Percentiles rank a stretch among this genome's conserved stretches.
Evolutionary conservation across 257 asterid species (phyloP).

Genomic region (Solanum arcanum): DNA sequence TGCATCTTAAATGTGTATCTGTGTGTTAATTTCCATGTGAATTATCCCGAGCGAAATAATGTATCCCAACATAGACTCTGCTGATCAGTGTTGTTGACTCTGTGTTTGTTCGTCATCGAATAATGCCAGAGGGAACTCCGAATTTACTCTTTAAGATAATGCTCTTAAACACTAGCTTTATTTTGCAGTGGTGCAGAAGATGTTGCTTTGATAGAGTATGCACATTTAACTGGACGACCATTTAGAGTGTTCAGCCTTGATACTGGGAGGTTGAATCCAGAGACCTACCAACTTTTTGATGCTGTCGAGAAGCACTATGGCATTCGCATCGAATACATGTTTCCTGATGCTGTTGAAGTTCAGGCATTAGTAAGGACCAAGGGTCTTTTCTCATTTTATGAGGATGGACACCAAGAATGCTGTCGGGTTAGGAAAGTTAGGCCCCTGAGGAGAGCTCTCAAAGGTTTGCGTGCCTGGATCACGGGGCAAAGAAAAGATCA

Average conservation of each 20-base stretch:
- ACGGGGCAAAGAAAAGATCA: constrained; percentile 90
- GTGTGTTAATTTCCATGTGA: not conserved
- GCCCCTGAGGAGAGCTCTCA: constrained; percentile 68
- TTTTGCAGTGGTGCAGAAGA: constrained; percentile 83
- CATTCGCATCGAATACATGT: constrained; percentile 75
- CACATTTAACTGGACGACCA: constrained; percentile 69
- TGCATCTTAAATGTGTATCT: not conserved
- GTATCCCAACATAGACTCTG: not conserved
- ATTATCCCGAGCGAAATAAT: not conserved
- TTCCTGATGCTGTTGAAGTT: constrained; percentile 76
- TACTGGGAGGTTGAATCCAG: constrained; percentile 81
- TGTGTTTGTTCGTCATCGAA: not conserved
- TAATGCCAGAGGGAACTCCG: not conserved
- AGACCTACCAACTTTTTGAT: constrained; percentile 62
- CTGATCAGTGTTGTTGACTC: not conserved
- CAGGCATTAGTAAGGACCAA: constrained; percentile 67
- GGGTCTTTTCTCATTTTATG: constrained; percentile 86
- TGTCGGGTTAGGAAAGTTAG: constrained; percentile 82
- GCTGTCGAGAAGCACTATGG: constrained; percentile 68
- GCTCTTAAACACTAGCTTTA: not conserved
- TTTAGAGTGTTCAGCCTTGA: constrained; percentile 83
- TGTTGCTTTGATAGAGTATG: constrained; percentile 77
- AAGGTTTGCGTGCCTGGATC: constrained; percentile 80
- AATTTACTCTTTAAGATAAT: not conserved
- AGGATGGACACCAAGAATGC: constrained; percentile 91